Percentiles rank a stretch among this genome's conserved stretches.
Conservation (phyloP, 371 early-diverging fungal species). For the Saksenaea oblongispora region DNA sequence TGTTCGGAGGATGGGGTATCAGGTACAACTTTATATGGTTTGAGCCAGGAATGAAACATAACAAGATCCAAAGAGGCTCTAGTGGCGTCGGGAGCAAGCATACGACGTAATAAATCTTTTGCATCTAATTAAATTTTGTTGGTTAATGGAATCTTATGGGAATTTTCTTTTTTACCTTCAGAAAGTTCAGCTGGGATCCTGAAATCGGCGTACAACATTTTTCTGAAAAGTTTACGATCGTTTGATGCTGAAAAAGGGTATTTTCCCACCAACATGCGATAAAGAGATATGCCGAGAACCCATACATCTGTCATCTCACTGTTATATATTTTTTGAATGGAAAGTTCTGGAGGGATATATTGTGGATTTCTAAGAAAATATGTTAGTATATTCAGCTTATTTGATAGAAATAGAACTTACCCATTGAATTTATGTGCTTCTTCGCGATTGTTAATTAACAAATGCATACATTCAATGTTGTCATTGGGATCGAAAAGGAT, state of each 20-base stretch:
- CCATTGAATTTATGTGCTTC: constrained; percentile 37
- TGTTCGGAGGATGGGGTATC: not conserved
- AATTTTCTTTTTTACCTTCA: constrained; percentile 30
- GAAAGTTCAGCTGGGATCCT: constrained; percentile 33
- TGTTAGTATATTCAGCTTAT: not conserved
- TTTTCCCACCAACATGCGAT: constrained; percentile 39
- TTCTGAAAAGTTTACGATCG: constrained; percentile 31
- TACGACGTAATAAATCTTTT: constrained; percentile 39
- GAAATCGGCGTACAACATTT: constrained; percentile 40
- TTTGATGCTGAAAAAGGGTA: constrained; percentile 35
- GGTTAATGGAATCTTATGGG: no score
- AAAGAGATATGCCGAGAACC: constrained; percentile 46
- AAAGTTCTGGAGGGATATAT: constrained; percentile 45
- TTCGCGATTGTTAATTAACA: constrained; percentile 22
- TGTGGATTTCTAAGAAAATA: constrained; percentile 28
- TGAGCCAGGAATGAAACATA: constrained; percentile 47
- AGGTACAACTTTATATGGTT: constrained; percentile 17
- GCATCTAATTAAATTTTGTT: constrained; percentile 29
- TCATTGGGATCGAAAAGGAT: constrained; percentile 32
- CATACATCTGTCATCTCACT: constrained; percentile 32
- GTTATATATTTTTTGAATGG: constrained; percentile 9
- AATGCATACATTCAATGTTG: constrained; percentile 29
- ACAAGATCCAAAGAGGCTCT: constrained; percentile 43
- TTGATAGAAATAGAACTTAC: constrained; percentile 17
- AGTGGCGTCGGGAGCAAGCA: constrained; percentile 35